Base-by-base conservation (phyloP, 1,139 yeast genomes). In the Suhomyces wounanorum region DNA sequence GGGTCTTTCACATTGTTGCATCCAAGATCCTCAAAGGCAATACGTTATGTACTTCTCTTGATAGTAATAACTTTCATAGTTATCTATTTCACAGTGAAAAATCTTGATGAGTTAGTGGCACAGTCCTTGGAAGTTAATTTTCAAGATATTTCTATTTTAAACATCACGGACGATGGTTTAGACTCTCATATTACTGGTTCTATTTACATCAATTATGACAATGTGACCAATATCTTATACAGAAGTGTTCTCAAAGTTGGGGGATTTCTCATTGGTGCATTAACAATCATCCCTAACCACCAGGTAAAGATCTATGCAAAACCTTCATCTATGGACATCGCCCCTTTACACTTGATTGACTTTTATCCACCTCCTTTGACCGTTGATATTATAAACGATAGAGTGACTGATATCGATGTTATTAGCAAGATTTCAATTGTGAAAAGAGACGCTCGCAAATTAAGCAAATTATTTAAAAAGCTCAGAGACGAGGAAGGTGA, bases 401-500 rank as follows among this genome's bases (percentile, higher is more conserved):
- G 63, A 6, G 38, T 53, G 10, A 66, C 72, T 3, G 58, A 60
- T n/a, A 52, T 72, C 36, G 71, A 69, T 48, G 60, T 70, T 37
- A 53, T 61, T 10, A 59, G 66, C 16, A 59, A 61, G n/a, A 58
- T 69, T 26, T 39, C 40, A 3, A 55, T 70, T 31, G 56, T 60
- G 8, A 53, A 64, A 26, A 57, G 58, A 5, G 63, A 64, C 25
- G 56, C 68, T 14, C 56, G 60, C 9, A 55, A 59, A 35, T 59
- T 68, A 42, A 57, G 60, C 9, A 56, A 58, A 35, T 50, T 52
- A 31, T 43, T 57, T 5, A 38, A 47, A 17, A 55, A 51, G 10
- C 45, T 61, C 11, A 51, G 54, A 21, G 52, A 55, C 8, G 21
- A 25, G 6, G 33, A 47, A 10, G 54, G 59, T 8, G 55, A 55